Conservation (phyloP, 495 filamentous ascomycete species). For the Penicillium macrosclerotiorum region DNA sequence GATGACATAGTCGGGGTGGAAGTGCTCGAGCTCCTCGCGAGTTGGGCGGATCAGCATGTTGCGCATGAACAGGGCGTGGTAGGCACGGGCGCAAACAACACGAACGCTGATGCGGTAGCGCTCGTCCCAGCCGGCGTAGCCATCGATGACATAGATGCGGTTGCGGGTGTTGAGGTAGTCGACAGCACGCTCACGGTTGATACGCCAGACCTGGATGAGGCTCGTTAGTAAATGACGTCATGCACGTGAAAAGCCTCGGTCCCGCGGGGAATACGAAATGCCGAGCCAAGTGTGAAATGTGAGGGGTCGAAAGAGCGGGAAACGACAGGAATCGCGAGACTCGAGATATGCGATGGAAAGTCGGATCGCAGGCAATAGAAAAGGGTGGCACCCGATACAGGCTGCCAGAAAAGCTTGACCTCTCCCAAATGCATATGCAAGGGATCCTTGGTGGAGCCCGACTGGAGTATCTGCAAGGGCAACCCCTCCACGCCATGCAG, state of each 20-base stretch:
- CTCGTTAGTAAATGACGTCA: conserved; percentile 40
- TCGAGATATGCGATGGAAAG: too few species aligned
- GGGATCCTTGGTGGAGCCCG: conserved; percentile 20
- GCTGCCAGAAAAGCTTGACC: conserved; percentile 40
- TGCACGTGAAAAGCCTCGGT: conserved; percentile 26
- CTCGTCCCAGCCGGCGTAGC: conserved; percentile 97
- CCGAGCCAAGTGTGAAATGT: conserved; percentile 8
- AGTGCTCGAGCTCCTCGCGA: conserved; percentile 86
- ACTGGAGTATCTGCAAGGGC: conserved; percentile 32
- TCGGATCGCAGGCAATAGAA: neutral
- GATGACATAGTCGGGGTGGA: conserved; percentile 99
- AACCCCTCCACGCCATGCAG: conserved; percentile 10
- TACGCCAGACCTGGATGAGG: conserved; percentile 83
- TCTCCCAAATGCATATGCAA: conserved; percentile 25
- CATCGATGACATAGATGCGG: conserved; percentile 97
- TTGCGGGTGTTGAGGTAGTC: conserved; percentile 99
- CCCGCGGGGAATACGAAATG: conserved; percentile 12
- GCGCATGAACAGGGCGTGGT: conserved; percentile 99
- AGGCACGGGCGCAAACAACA: conserved; percentile 96
- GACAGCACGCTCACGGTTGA: conserved; percentile 97
- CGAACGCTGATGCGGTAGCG: conserved; percentile 97
- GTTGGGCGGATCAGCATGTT: conserved; percentile 99
- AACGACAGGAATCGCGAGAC: neutral
- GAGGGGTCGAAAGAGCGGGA: conserved; percentile 5
- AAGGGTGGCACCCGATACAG: conserved; percentile 4